Evolutionary conservation across 2,329 filamentous ascomycete genomes (phyloP).

Genomic region (Calonectria leucothoes): DNA sequence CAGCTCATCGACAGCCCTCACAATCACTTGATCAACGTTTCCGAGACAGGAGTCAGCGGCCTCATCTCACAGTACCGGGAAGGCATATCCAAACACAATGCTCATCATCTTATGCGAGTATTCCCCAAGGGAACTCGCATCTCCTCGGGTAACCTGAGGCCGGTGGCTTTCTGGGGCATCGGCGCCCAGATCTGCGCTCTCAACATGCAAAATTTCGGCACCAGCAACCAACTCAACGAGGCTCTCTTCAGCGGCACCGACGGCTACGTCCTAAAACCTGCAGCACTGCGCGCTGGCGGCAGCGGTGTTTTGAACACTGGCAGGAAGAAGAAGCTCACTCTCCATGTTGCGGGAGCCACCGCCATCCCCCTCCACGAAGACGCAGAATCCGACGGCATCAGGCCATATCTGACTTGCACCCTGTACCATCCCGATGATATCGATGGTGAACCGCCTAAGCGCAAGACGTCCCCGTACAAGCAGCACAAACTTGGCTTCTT

Average conservation of each 20-base stretch:
- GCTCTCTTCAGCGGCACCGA: constrained; percentile 74
- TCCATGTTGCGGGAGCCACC: constrained; percentile 72
- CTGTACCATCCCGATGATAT: constrained; percentile 69
- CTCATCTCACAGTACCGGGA: constrained; percentile 61
- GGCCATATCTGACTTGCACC: constrained; percentile 74
- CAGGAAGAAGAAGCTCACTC: constrained; percentile 61
- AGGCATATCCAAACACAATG: constrained; percentile 69
- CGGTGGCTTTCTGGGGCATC: constrained; percentile 73
- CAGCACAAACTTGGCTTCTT: constrained; percentile 68
- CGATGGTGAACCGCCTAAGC: constrained; percentile 63
- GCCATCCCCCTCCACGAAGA: constrained; percentile 67
- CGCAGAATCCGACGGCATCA: constrained; percentile 63
- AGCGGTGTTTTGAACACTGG: constrained; percentile 59
- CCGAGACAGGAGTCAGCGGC: constrained; percentile 67
- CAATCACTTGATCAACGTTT: constrained; percentile 77
- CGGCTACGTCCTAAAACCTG: constrained; percentile 75
- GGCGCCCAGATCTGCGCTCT: constrained; percentile 77
- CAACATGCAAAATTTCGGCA: constrained; percentile 77
- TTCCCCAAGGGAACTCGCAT: constrained; percentile 78
- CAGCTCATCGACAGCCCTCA: constrained; percentile 67
- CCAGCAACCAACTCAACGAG: constrained; percentile 75
- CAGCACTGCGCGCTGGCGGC: constrained; percentile 67
- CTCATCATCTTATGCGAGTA: constrained; percentile 76
- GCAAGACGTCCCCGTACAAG: constrained; percentile 71
- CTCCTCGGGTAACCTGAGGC: constrained; percentile 72